Percentiles rank a stretch among this genome's conserved stretches.
phyloP scores from a whole-genome alignment of 768 basidiomycete species.

The Cubamyces lactineus region DNA sequence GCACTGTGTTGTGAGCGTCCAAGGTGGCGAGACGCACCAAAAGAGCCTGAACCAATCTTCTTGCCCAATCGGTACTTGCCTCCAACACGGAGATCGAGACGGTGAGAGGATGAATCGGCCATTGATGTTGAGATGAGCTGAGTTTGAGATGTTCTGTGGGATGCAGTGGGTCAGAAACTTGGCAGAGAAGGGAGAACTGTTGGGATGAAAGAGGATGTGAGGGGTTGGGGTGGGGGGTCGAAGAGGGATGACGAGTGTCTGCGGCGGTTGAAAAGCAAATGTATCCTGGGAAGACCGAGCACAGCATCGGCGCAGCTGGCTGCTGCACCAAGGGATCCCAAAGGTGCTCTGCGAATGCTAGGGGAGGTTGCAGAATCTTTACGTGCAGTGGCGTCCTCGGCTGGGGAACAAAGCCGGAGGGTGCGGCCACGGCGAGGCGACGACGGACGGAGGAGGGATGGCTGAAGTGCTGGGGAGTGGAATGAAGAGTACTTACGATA shows the following conservation, averaged over 20 bases:
- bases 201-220: constrained; percentile 17
- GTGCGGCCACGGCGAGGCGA: constrained; percentile 28
- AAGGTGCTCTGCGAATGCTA: neutral
- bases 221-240: constrained; percentile 10
- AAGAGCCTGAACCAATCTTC: constrained; percentile 99
- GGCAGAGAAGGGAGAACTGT: constrained; percentile 16
- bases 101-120: constrained; percentile 72
- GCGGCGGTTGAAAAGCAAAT: constrained; percentile 16
- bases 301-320: constrained; percentile 25
- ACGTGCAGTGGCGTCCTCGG: constrained; percentile 21
- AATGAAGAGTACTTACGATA: constrained; percentile 21
- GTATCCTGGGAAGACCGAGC: constrained; percentile 24
- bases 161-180: constrained; percentile 1
- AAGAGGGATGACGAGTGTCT: neutral
- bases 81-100: constrained; percentile 86
- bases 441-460: constrained; percentile 13
- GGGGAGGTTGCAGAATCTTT: constrained; percentile 17
- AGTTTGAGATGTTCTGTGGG: neutral
- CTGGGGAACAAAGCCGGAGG: constrained; percentile 11
- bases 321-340: constrained; percentile 2
- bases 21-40: constrained; percentile 64
- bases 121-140: constrained; percentile 42
- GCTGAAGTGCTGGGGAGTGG: constrained; percentile 8
- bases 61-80: constrained; percentile 98
- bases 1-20: neutral